Evolutionary conservation across 768 basidiomycete species (phyloP).

Genomic region (Chalciporus piperatus): DNA sequence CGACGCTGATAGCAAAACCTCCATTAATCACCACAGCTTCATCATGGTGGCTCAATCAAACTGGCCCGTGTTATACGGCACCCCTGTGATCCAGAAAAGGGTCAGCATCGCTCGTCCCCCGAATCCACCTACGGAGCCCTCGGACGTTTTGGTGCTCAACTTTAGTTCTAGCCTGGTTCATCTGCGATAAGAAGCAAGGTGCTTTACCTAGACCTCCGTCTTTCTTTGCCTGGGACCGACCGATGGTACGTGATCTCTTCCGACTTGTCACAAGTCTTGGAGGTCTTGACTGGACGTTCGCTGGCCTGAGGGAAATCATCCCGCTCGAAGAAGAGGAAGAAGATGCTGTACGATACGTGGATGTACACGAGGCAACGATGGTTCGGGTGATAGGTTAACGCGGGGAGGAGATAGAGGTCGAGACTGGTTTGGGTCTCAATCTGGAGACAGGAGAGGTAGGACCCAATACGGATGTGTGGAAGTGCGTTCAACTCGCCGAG

Average conservation of each 20-base stretch:
- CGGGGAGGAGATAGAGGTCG: slow-evolving; percentile 12
- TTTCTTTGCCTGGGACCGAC: slow-evolving; percentile 8
- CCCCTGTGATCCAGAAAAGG: slow-evolving; percentile 8
- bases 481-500: slow-evolving; percentile 6
- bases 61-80: slow-evolving; percentile 7
- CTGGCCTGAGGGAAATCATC: slow-evolving; percentile 12
- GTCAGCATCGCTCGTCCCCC: slow-evolving; percentile 13
- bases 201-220: slow-evolving; percentile 20
- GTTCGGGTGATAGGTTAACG: neutral
- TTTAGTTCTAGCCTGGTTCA: slow-evolving; percentile 11
- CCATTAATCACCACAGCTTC: neutral
- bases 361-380: slow-evolving; percentile 12
- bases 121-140: slow-evolving; percentile 16
- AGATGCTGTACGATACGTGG: slow-evolving; percentile 12
- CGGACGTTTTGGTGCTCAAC: slow-evolving; percentile 19
- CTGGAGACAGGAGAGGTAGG: slow-evolving; percentile 14
- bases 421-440: slow-evolving; percentile 12
- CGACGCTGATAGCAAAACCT: slow-evolving; percentile 1
- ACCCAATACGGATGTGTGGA: slow-evolving; percentile 21
- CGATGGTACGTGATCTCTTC: no score
- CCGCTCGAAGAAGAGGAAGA: neutral
- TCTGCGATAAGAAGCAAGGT: neutral
- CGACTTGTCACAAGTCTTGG: neutral
- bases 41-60: neutral
- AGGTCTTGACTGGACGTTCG: slow-evolving; percentile 14